Base-by-base conservation (phyloP, 495 filamentous ascomycete species). In the Talaromyces proteolyticus region DNA sequence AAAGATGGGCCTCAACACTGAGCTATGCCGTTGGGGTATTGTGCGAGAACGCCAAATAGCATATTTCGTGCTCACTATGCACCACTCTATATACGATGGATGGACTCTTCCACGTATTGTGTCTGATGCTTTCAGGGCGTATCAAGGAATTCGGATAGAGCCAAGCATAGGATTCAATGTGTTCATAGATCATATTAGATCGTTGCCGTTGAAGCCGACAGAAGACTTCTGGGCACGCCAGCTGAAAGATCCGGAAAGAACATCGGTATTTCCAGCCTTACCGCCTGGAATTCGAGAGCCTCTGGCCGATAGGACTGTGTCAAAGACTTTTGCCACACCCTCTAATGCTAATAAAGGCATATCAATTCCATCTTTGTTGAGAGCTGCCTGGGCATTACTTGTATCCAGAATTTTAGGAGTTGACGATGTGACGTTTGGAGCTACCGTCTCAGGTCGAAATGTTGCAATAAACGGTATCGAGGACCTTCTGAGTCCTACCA, bases 401-500 rank as follows among this genome's bases (percentile, higher is more conserved):
- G 6, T 66, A 10, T 49, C 62, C 6, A 40, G 45, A 4, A 61
- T 68, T 50, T 57, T 57, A 17, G 47, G 47, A 7, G 21, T 6
- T 21, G 16, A 41, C 2, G 47, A 49, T 41, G 18, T 49, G n/a
- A 41, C 36, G 4, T 49, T 49, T 24, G 47, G 29, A 6, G 36
- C 38, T 10, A 38, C 47, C 81, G 74, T 2, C 54, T 79, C 6
- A 7, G 79, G 79, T 6, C 72, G 82, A 7, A 74, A 78, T 34
- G 71, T 72, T 8, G 64, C 74, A 6, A 66, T 83, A 6, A 55
- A 63, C 8, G 75, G 72, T 4, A 67, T 82, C 1, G 72, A 77
- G 39, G 60, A 71, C 25, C 77, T 83, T n/a, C 65, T 75, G 24
- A 81, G 80, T 0, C 76, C 82, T 1, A 78, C 77, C 46, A 74